Base-by-base conservation (phyloP, 805 yeast species). In the Wickerhamomyces subpelliculosus region DNA sequence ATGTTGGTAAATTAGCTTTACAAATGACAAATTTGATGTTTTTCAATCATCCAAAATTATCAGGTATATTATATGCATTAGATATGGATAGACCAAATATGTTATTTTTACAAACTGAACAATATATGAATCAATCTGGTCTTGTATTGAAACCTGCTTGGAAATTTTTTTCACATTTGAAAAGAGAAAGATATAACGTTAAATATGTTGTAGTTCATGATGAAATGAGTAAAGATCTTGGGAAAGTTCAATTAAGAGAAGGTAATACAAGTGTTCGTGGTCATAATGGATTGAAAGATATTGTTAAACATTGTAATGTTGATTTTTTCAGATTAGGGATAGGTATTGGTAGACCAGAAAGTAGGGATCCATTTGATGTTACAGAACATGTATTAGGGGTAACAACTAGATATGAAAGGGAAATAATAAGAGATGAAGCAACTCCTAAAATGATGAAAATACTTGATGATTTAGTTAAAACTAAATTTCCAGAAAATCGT, bases 271-370 rank as follows among this genome's bases (percentile, higher is more conserved):
- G 85, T 31, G 68, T 78, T 13, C 65, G 93, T 32, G 96, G 96
- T 0, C 97, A 89, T 51, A 87, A 86, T 52, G 97, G 96, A 0
- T 64, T 89, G 21, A 70, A 71, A 43, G 74, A 82, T 29, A 70
- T 89, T 4, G 71, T 70, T 32, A 46, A 56, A 7, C 30, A 41
- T 18, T 55, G 72, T 27, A 80, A 80, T 0, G 52, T 67, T 26
- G 67, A 65, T 14, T 85, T 80, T 52, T 68, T 75, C n/a, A 74
- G 85, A 36, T 53, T 88, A 12, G 75, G 82, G 14, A 65, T 88
- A 8, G 97, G 97, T 0, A 83, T 89, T 13, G 95, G 86, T 2
- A 65, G 84, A 38, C 82, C 89, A 1, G 61, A 57, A 7, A 51
- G 61, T 6, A 64, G 74, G 36, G 67, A 66, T 30, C 59, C 64